A percentile compares a stretch with the other conserved stretches of the same genome.
These are phyloP conservation scores for Fistulinella prunicolor DNA, from an alignment of 768 basidiomycete species.

Conservation along the genomic window DNA sequence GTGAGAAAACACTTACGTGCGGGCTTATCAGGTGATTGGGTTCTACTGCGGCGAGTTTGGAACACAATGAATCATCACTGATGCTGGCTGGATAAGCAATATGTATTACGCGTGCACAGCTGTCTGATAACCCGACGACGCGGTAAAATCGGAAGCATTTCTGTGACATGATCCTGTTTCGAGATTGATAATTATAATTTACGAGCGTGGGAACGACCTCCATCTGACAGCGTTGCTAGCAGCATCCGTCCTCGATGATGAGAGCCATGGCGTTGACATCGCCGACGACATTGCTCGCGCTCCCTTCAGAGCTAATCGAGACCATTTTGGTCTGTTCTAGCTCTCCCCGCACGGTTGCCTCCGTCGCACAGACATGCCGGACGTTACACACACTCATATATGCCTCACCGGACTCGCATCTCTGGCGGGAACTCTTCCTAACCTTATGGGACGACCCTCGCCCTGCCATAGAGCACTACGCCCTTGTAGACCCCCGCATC, in stretches of 20 bases:
- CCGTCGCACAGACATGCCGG: constrained; percentile 37
- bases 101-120: no score
- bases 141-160: no score
- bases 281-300: constrained; percentile 6
- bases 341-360: constrained; percentile 33
- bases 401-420: constrained; percentile 31
- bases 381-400: constrained; percentile 37
- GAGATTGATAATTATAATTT: no score
- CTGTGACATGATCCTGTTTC: no score
- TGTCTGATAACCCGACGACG: no score
- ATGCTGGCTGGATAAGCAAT: no score
- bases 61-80: no score
- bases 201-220: no score
- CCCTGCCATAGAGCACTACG: constrained; percentile 27
- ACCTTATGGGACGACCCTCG: constrained; percentile 50
- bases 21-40: no score
- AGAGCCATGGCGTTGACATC: background rate
- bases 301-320: constrained; percentile 44
- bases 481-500: constrained; percentile 23
- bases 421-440: constrained; percentile 51
- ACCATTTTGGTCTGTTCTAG: constrained; percentile 30
- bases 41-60: no score
- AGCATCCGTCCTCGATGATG: background rate
- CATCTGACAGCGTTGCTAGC: background rate
- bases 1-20: no score